These are phyloP conservation scores for Mortierella sp. DNA, from an alignment of 371 early-diverging fungal genomes.

Conservation along the genomic window DNA sequence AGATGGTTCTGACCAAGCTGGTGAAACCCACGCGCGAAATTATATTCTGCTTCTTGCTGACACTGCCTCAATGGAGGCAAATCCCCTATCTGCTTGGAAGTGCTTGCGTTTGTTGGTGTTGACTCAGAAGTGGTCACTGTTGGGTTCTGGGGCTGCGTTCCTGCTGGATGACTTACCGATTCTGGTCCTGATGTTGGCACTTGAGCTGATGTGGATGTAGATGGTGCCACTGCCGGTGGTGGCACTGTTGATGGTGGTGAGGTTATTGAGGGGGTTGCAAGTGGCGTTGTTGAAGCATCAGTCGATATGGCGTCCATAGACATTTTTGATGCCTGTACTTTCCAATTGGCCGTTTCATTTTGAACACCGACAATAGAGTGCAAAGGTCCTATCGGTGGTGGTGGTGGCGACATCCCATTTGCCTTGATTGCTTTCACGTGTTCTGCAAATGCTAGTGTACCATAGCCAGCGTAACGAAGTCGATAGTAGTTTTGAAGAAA, in stretches of 20 bases:
- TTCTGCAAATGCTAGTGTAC: conserved; percentile 30
- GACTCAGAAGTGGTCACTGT: neutral
- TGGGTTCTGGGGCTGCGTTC: neutral
- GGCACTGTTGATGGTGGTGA: neutral
- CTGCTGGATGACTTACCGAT: neutral
- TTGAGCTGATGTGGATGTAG: neutral
- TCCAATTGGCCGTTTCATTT: conserved; percentile 9
- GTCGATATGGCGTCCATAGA: conserved; percentile 13
- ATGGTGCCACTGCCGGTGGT: neutral
- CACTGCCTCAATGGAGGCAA: conserved; percentile 24
- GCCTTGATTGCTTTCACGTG: conserved; percentile 24
- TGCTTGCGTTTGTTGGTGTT: neutral
- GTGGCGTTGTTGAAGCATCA: neutral
- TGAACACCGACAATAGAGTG: conserved; percentile 19
- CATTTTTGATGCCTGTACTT: conserved; percentile 12
- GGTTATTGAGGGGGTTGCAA: neutral
- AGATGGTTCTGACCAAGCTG: conserved; percentile 82
- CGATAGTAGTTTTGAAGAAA: conserved; percentile 79
- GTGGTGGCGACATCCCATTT: conserved; percentile 10
- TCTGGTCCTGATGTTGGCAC: no score
- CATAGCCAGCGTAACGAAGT: conserved; percentile 55
- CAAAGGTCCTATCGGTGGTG: conserved; percentile 1
- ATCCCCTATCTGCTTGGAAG: neutral
- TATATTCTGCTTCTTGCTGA: conserved; percentile 85
- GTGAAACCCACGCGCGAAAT: conserved; percentile 90